Conservation (phyloP, 768 basidiomycete genomes). For the Tylopilus plumbeoviolaceoides region DNA sequence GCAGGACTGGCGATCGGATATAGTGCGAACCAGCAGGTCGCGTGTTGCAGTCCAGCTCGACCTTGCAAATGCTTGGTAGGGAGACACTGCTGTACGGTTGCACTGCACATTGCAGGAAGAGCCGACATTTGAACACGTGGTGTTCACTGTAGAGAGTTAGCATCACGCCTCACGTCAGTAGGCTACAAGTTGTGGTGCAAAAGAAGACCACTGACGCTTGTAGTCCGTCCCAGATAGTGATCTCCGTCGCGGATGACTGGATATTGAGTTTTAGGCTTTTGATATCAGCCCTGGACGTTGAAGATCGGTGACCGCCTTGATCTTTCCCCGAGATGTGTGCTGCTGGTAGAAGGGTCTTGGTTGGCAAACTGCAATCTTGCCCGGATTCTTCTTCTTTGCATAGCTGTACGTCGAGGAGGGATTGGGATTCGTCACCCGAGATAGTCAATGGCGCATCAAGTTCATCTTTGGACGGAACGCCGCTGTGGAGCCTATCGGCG, state of each 20-base stretch:
- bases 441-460: neutral
- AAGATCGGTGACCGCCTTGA: neutral
- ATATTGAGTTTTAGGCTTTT: constrained; percentile 16
- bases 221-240: constrained; percentile 27
- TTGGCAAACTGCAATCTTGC: neutral
- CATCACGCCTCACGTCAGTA: constrained; percentile 5
- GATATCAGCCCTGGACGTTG: neutral
- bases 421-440: neutral
- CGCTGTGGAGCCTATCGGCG: constrained; percentile 4
- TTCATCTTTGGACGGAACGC: neutral
- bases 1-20: constrained; percentile 4
- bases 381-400: neutral
- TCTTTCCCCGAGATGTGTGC: neutral
- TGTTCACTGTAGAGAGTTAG: constrained; percentile 6
- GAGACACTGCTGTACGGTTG: constrained; percentile 8
- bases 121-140: constrained; percentile 22
- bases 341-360: neutral
- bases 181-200: neutral
- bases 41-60: constrained; percentile 24
- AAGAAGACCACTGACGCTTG: constrained; percentile 10
- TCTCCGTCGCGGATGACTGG: constrained; percentile 6
- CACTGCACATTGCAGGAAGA: constrained; percentile 19
- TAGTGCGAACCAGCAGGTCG: constrained; percentile 5
- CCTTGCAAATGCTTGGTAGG: constrained; percentile 6
- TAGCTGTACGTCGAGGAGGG: neutral